Base-by-base conservation (phyloP, 495 filamentous ascomycete species). In the Platismatia glauca region DNA sequence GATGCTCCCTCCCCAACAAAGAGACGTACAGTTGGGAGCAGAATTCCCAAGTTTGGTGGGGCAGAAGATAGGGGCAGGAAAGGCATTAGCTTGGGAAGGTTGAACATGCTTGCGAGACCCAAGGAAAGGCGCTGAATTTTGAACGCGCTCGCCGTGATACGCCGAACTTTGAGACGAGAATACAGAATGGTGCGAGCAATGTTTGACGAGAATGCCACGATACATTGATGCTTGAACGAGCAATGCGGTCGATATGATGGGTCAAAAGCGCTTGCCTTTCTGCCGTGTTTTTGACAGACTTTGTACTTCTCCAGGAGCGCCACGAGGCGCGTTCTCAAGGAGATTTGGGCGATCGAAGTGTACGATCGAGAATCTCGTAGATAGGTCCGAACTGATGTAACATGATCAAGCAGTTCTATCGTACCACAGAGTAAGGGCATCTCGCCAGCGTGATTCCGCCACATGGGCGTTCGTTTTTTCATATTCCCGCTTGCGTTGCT, bases 81-180 rank as follows among this genome's bases (percentile, higher is more conserved):
- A 65, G 66, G 69, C 67, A 9, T 81, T 41, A 82, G 75, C 57
- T 68, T 80, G 67, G 78, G 78, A 52, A 74, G 79, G 38, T 65
- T 82, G 70, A 78, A 81, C 52, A 74, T 80, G 76, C 72, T 82
- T 13, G 70, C 80, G 31, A 76, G 80, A 64, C 80, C 80, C 5
- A 82, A 80, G 71, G 67, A 67, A 24, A 76, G 74, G 39, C 60
- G 43, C 18, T 62, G 24, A 27, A 34, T 35, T n/a, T 11, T 55
- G 29, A 24, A 46, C 29, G 9, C 22, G 24, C 27, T 7, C 11
- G 16, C 24, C 22, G 27, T 27, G 24, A 50, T 50, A n/a, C 9
- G 15, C n/a, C 50, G 50, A 7, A 53, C 27, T 20, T 53, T 20
- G 15, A 34, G 29, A n/a, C 27, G 29, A 33, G 9, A 0, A 33